A percentile compares a stretch with the other conserved stretches of the same genome.
phyloP scores from a whole-genome alignment of 148 eudicot genomes.

The Euryodendron excelsum region DNA sequence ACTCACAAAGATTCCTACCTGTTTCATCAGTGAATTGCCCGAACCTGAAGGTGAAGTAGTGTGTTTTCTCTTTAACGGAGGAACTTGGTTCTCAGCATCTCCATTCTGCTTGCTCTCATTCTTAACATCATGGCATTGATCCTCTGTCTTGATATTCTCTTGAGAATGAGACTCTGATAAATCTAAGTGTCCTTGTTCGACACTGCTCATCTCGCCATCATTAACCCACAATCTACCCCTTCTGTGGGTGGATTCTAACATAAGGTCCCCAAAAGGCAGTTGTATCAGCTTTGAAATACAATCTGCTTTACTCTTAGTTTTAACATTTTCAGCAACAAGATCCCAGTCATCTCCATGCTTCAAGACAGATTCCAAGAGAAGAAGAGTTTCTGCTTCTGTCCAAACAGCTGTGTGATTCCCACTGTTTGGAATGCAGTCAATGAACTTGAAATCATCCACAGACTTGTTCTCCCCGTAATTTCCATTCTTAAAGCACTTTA shows the following conservation, averaged over 20 bases:
- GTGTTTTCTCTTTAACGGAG: slow-evolving; percentile 57
- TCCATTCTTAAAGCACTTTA: slow-evolving; percentile 67
- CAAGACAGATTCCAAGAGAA: slow-evolving; percentile 83
- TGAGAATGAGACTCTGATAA: slow-evolving; percentile 37
- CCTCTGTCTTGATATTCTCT: slow-evolving; percentile 32
- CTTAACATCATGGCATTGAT: slow-evolving; percentile 27
- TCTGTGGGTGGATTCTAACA: slow-evolving; percentile 57
- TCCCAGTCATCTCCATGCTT: slow-evolving; percentile 96
- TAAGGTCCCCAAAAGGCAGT: slow-evolving; percentile 92
- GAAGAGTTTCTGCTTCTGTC: slow-evolving; percentile 90
- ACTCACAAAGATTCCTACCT: slow-evolving; percentile 38
- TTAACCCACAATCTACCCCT: slow-evolving; percentile 32
- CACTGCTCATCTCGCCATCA: slow-evolving; percentile 27
- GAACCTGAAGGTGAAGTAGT: slow-evolving; percentile 43
- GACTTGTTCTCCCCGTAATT: slow-evolving; percentile 54
- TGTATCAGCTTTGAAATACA: slow-evolving; percentile 90
- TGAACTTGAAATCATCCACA: slow-evolving; percentile 64
- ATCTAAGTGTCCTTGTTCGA: slow-evolving; percentile 27
- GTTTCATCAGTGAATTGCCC: slow-evolving; percentile 68
- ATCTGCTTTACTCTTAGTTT: slow-evolving; percentile 75
- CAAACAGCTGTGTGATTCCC: slow-evolving; percentile 42
- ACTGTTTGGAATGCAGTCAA: slow-evolving; percentile 31
- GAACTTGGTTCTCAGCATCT: slow-evolving; percentile 44
- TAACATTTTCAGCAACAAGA: slow-evolving; percentile 75
- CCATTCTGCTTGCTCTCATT: slow-evolving; percentile 39